Evolutionary conservation across 768 basidiomycete species (phyloP), one percentile per base, ranked within the genome.

Genomic region (Macrolepiota albuminosa): DNA sequence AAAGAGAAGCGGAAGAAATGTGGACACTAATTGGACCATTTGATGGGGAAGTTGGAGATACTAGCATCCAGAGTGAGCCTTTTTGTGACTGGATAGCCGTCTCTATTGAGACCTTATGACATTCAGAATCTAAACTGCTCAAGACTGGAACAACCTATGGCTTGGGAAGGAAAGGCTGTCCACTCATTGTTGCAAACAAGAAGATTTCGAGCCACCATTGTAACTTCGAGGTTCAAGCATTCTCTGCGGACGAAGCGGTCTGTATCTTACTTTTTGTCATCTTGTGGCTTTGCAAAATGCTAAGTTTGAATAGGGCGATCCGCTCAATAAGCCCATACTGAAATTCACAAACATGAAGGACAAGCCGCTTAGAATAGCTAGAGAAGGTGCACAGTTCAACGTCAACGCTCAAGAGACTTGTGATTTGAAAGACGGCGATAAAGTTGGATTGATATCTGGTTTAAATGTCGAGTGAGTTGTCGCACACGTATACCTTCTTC

Each of bases 201-300:
- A 86, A 83, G 67, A 77, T 93, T 49, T 91, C 89, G 0, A 76
- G 79, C 33, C 73, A 82, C 24, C 85, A 89, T 62, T 84, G 82
- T 51, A 71, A 77, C 51, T 81, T 92, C 57, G 71, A 73, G 6
- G 84, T 91, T 4, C 85, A 78, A 1, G 62, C 72, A 4, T 87
- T 78, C 56, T 71, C 80, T 1, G 63, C 68, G 14, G 81, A 84
- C 42, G 79, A 89, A 59, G 77, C 78, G 60, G 89, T 90, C 66
- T 60, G 86, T 75, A 24, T 50, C n/a, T 21, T 16, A 16, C n/a
- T 13, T 39, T 57, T 18, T n/a, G 14, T n/a, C 18, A 18, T n/a
- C 29, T 29, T 24, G 53, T 21, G 11, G 14, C 34, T 4, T 11
- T 33, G 31, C n/a, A 47, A 36, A 8, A 52, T 36, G 37, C 34